Evolutionary conservation across 805 yeast genomes (phyloP).

Genomic region (Teunomyces stri): DNA sequence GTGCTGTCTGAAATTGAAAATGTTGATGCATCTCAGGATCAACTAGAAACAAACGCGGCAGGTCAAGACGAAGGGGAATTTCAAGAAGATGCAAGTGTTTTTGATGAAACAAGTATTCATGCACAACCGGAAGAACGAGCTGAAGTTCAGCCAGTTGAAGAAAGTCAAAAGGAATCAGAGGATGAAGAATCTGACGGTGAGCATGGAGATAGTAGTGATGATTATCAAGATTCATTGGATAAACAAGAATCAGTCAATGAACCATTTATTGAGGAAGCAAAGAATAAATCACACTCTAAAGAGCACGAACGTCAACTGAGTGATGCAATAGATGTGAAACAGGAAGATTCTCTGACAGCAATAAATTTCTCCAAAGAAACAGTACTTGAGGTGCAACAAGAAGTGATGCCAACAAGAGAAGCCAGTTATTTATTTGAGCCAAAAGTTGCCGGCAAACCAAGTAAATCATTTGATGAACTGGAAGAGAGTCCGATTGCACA

Average conservation of each 20-base stretch:
- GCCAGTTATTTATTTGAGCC: background rate
- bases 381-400: background rate
- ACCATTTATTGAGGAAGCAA: slow-evolving; percentile 1
- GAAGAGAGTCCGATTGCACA: slow-evolving; percentile 8
- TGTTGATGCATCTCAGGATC: too few species aligned
- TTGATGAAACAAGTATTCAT: background rate
- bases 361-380: background rate
- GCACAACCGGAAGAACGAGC: background rate
- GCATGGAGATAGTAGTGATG: background rate
- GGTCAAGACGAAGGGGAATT: background rate
- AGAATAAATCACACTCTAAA: background rate
- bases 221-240: background rate
- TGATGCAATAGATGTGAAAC: background rate
- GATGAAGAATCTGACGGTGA: background rate
- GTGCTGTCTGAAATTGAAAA: too few species aligned
- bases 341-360: background rate
- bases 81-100: background rate
- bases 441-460: background rate
- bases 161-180: background rate
- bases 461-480: background rate
- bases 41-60: background rate
- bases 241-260: background rate
- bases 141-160: background rate
- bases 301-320: background rate
- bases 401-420: background rate